Evolutionary conservation across 2,329 filamentous ascomycete genomes (phyloP).

Genomic region (Diplodia scrobiculata): DNA sequence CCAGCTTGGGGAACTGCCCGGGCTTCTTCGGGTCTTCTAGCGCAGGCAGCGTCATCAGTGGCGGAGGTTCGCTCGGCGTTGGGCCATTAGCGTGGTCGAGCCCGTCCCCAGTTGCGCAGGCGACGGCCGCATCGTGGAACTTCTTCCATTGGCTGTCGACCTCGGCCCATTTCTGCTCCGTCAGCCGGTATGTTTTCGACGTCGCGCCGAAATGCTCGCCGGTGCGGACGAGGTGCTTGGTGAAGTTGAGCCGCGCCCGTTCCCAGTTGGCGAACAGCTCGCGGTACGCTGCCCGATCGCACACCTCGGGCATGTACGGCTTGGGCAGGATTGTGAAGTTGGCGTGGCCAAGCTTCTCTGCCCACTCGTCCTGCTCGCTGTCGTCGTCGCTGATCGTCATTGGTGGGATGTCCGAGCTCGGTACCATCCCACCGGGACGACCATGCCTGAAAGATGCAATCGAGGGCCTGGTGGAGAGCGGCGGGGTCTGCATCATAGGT

Average conservation of each 20-base stretch:
- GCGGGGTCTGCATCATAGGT: slow-evolving; percentile 63
- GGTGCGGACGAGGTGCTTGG: slow-evolving; percentile 82
- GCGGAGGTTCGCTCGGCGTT: slow-evolving; percentile 52
- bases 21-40: slow-evolving; percentile 67
- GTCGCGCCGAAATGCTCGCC: slow-evolving; percentile 89
- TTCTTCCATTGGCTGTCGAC: slow-evolving; percentile 74
- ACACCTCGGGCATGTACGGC: slow-evolving; percentile 70
- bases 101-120: slow-evolving; percentile 43
- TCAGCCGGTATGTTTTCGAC: slow-evolving; percentile 83
- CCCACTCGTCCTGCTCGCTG: slow-evolving; percentile 77
- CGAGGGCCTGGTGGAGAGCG: slow-evolving; percentile 76
- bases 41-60: slow-evolving; percentile 67
- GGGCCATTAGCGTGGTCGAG: slow-evolving; percentile 39
- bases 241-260: slow-evolving; percentile 78
- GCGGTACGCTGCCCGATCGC: slow-evolving; percentile 62
- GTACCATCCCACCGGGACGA: slow-evolving; percentile 50
- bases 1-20: slow-evolving; percentile 84
- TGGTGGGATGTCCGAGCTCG: slow-evolving; percentile 61
- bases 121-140: slow-evolving; percentile 66
- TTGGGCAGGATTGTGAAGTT: slow-evolving; percentile 87
- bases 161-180: slow-evolving; percentile 84
- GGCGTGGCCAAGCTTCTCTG: slow-evolving; percentile 80
- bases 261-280: slow-evolving; percentile 80
- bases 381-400: slow-evolving; percentile 66
- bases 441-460: slow-evolving; percentile 67